These are phyloP conservation scores for Pseudotulostoma volvatum DNA, from an alignment of 495 filamentous ascomycete species.

Conservation along the genomic window DNA sequence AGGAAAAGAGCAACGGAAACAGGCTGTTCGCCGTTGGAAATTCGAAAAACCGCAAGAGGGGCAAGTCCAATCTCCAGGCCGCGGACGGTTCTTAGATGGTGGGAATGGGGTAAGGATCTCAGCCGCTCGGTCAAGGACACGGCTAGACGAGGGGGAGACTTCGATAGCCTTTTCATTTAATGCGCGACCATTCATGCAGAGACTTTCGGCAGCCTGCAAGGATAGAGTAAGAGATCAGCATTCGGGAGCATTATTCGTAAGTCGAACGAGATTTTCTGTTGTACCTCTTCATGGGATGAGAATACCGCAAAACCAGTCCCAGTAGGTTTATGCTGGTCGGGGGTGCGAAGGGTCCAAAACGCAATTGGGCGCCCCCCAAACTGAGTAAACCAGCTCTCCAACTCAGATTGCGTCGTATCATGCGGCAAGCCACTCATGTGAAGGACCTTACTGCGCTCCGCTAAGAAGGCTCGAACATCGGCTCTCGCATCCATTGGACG, in stretches of 20 bases:
- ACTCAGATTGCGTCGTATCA: constrained; percentile 93
- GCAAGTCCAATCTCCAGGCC: constrained; percentile 97
- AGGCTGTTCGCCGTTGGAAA: constrained; percentile 95
- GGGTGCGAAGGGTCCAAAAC: constrained; percentile 95
- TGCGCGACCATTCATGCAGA: constrained; percentile 97
- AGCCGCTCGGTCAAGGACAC: constrained; percentile 84
- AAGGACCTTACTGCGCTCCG: constrained; percentile 90
- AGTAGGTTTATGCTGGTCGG: constrained; percentile 96
- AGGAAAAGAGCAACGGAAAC: constrained; percentile 96
- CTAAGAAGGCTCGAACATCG: constrained; percentile 90
- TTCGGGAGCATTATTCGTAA: neutral
- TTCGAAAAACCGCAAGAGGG: constrained; percentile 70
- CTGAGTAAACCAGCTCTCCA: constrained; percentile 98
- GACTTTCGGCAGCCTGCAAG: constrained; percentile 71
- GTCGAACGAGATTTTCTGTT: constrained; percentile 14
- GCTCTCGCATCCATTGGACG: constrained; percentile 93
- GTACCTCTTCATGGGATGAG: constrained; percentile 96
- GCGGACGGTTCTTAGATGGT: constrained; percentile 92
- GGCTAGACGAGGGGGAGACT: constrained; percentile 87
- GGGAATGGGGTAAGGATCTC: constrained; percentile 95
- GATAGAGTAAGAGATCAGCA: constrained; percentile 9
- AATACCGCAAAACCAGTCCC: constrained; percentile 96
- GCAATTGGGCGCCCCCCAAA: constrained; percentile 97
- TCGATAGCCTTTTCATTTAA: constrained; percentile 98
- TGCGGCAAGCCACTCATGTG: constrained; percentile 95